Base-by-base conservation (phyloP, 495 filamentous ascomycete genomes). In the Penicillium antarcticum region DNA sequence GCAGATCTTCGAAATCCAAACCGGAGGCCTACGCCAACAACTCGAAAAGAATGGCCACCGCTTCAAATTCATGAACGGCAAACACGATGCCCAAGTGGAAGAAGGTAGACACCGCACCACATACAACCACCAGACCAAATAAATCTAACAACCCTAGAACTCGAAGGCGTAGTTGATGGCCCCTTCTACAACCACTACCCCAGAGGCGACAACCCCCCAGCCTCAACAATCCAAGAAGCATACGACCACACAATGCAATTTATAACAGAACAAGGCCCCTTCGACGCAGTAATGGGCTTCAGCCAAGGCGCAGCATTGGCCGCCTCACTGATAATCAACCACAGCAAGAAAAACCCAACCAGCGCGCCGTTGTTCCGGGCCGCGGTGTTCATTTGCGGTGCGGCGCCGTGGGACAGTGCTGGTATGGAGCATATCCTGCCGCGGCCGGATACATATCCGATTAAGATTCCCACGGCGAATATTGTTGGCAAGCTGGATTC, bases 201-300 rank as follows among this genome's bases (percentile, higher is more conserved):
- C 2, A 60, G 66, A 19, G 53, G 55, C 33, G 26, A 49, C 16
- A 34, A 26, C 2, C 36, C 56, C 2, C 70, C 70, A 5, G 55
- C 67, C 40, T 47, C 62, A 12, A 42, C 58, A 37, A 47, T 76
- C 6, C 7, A 21, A 32, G 57, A 56, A 19, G 71, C 72, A 10
- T 64, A 73, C 42, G 62, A 68, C 8, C 61, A 74, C 40, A 58
- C 61, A 16, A 19, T 62, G 11, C 51, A 59, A n/a, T 56, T 65
- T 7, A 68, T 76, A 16, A 49, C 62, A 9, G 53, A 45, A 3
- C 51, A 73, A 13, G 72, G 72, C 6, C 74, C 74, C n/a, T 78
- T 76, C 44, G 74, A 78, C 29, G 74, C 56, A 2, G 66, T 78
- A 7, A 68, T 78, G 46, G 73, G 70, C 7, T 78, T 76, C 56